These are phyloP conservation scores for baker's yeast (Saccharomyces cerevisiae) DNA, from an alignment of 805 yeast species.

Conservation along the genomic window DNA sequence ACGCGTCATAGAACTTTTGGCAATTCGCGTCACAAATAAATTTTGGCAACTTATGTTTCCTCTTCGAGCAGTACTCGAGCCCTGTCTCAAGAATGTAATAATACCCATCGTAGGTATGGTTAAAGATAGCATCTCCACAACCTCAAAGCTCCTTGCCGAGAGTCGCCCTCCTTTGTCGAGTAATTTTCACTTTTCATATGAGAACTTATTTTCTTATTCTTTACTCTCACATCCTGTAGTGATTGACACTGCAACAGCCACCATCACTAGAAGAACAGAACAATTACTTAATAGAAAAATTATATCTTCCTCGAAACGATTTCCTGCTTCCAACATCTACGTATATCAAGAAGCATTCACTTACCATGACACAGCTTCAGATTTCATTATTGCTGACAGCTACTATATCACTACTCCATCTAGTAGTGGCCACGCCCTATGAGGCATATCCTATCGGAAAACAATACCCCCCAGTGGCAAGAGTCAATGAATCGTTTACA, in stretches of 20 bases:
- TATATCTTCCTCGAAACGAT: neutral
- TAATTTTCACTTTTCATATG: neutral
- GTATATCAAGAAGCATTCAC: neutral
- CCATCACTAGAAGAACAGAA: neutral
- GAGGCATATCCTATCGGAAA: constrained; percentile 36
- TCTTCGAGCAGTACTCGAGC: neutral
- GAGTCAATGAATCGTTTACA: constrained; percentile 50
- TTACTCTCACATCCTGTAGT: neutral
- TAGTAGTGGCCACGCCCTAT: constrained; percentile 14
- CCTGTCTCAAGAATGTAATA: neutral
- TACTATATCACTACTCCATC: neutral
- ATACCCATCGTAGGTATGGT: neutral
- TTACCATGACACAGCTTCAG: neutral
- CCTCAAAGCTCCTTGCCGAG: neutral
- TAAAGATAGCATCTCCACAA: neutral
- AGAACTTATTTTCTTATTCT: neutral
- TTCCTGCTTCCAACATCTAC: neutral
- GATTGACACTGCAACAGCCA: neutral
- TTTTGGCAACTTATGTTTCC: neutral
- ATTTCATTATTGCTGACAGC: neutral
- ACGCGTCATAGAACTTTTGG: neutral
- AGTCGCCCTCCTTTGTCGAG: neutral
- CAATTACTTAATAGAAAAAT: neutral
- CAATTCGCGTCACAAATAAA: neutral
- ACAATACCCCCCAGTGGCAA: constrained; percentile 85